Percentiles rank a stretch among this genome's conserved stretches.
phyloP scores from a whole-genome alignment of 495 filamentous ascomycete species.

The Emericellopsis terricola region DNA sequence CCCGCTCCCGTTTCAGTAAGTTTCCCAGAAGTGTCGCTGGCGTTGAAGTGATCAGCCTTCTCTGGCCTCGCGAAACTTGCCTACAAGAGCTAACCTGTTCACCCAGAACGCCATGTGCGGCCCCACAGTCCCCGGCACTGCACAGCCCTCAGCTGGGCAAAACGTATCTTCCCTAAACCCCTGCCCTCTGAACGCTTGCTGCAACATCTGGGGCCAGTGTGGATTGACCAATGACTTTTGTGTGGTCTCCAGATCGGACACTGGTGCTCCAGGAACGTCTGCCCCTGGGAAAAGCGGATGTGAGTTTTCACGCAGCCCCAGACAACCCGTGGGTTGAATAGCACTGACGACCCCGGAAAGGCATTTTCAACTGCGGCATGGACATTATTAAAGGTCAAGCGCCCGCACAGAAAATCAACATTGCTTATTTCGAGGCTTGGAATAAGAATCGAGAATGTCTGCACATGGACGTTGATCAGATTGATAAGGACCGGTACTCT shows the following conservation, averaged over 20 bases:
- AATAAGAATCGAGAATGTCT: conserved; percentile 11
- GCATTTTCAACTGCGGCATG: conserved; percentile 19
- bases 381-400: conserved; percentile 6
- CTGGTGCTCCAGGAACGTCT: conserved; percentile 15
- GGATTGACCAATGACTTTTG: conserved; percentile 25
- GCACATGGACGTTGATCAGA: conserved; percentile 5
- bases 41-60: no score
- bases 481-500: conserved; percentile 7
- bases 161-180: conserved; percentile 14
- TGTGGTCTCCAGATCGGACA: conserved; percentile 7
- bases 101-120: neutral
- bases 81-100: no score
- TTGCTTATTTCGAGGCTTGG: conserved; percentile 16
- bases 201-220: conserved; percentile 24
- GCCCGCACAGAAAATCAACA: conserved; percentile 4
- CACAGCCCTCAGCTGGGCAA: no score
- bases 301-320: conserved; percentile 1
- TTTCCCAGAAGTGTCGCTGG: no score
- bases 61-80: no score
- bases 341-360: no score
- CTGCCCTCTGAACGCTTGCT: conserved; percentile 16
- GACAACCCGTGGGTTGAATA: no score
- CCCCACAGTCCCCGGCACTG: neutral
- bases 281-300: conserved; percentile 13
- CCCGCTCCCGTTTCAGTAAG: no score